phyloP scores from a whole-genome alignment of 176 grass and related monocot species.

The Metroxylon sagu region DNA sequence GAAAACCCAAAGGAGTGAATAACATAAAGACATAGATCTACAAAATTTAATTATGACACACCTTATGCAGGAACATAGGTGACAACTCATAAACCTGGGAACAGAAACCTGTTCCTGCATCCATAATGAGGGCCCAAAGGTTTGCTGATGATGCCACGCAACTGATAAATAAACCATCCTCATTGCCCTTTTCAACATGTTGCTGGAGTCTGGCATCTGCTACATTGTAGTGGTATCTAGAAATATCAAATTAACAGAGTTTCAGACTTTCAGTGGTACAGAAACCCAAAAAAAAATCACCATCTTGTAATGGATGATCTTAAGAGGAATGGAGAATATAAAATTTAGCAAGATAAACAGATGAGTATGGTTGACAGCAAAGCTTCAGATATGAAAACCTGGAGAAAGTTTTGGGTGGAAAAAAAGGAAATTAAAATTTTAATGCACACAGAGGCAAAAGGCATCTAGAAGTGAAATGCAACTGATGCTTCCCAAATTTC shows the following conservation, averaged over 20 bases:
- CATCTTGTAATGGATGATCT: too few species aligned
- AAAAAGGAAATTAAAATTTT: too few species aligned
- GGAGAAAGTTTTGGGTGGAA: too few species aligned
- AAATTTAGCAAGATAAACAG: too few species aligned
- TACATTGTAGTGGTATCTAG: constrained; percentile 97
- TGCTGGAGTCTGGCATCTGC: constrained; percentile 88
- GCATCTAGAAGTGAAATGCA: too few species aligned
- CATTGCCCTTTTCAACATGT: constrained; percentile 91
- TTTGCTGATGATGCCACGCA: constrained; percentile 82
- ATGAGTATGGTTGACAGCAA: too few species aligned
- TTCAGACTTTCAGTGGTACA: too few species aligned
- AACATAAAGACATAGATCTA: constrained; percentile 4
- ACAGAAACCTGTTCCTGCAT: constrained; percentile 84
- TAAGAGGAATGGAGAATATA: too few species aligned
- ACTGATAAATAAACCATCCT: constrained; percentile 95
- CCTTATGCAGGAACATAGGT: constrained; percentile 91
- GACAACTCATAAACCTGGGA: constrained; percentile 97
- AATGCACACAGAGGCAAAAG: too few species aligned
- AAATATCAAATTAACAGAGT: background rate
- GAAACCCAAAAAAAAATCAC: too few species aligned
- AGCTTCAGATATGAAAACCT: too few species aligned
- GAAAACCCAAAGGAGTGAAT: constrained; percentile 3
- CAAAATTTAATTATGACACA: constrained; percentile 28
- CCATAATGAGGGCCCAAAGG: constrained; percentile 98
- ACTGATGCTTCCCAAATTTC: too few species aligned